A percentile compares a stretch with the other conserved stretches of the same genome.
phyloP scores from a whole-genome alignment of 352 stramenopile species.

The Phytophthora cactorum region DNA sequence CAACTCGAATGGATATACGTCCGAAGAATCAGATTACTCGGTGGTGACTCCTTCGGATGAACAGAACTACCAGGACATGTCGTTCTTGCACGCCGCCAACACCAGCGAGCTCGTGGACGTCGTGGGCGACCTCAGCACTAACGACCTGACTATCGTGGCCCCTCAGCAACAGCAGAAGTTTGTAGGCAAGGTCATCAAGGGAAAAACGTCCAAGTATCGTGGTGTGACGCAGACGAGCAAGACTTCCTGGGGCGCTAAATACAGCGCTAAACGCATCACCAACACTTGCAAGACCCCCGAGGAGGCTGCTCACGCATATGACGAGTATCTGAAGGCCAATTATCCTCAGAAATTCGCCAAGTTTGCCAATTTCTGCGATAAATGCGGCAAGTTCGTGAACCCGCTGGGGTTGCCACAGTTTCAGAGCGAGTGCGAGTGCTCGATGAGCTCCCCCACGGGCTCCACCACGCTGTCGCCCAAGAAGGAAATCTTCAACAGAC shows the following conservation, averaged over 20 bases:
- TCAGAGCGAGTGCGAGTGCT: slow-evolving; percentile 76
- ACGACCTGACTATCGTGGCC: slow-evolving; percentile 51
- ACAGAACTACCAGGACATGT: slow-evolving; percentile 81
- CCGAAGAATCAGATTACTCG: slow-evolving; percentile 86
- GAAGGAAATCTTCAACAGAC: slow-evolving; percentile 43
- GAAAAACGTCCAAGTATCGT: slow-evolving; percentile 90
- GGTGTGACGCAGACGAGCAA: slow-evolving; percentile 89
- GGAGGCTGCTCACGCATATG: slow-evolving; percentile 82
- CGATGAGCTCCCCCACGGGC: slow-evolving; percentile 32
- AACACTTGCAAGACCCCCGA: slow-evolving; percentile 91
- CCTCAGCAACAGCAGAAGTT: slow-evolving; percentile 51
- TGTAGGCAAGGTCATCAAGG: slow-evolving; percentile 80
- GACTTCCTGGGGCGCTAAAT: slow-evolving; percentile 89
- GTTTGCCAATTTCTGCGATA: slow-evolving; percentile 88
- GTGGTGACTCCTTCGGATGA: slow-evolving; percentile 68
- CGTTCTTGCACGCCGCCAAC: slow-evolving; percentile 62
- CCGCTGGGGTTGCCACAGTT: slow-evolving; percentile 76
- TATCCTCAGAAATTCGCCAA: slow-evolving; percentile 87
- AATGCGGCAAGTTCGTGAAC: slow-evolving; percentile 85
- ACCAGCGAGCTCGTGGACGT: slow-evolving; percentile 71
- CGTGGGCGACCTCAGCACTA: slow-evolving; percentile 58
- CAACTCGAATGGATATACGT: slow-evolving; percentile 81
- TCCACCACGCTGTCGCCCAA: slow-evolving; percentile 40
- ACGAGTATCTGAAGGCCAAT: slow-evolving; percentile 83
- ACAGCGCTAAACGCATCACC: slow-evolving; percentile 88